phyloP scores from a whole-genome alignment of 2,329 filamentous ascomycete species.

The Alternaria postmessia region DNA sequence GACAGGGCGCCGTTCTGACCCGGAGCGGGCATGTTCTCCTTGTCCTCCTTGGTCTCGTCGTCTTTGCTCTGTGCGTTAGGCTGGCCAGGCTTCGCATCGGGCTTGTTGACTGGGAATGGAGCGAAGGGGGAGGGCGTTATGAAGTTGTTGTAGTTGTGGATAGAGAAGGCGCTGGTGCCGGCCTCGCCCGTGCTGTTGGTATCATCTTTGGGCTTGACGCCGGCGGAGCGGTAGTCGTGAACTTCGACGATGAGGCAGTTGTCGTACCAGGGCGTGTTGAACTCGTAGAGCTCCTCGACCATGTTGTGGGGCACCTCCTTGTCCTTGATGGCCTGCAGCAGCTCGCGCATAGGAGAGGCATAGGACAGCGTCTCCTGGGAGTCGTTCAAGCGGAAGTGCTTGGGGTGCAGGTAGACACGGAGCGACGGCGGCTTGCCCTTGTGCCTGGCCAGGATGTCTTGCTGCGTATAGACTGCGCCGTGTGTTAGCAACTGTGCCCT shows the following conservation, averaged over 20 bases:
- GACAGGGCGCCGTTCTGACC: constrained; percentile 53
- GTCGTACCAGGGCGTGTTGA: constrained; percentile 85
- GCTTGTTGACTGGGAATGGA: constrained; percentile 65
- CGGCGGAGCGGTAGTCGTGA: constrained; percentile 81
- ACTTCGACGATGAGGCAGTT: constrained; percentile 90
- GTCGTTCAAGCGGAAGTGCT: constrained; percentile 82
- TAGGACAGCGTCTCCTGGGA: constrained; percentile 94
- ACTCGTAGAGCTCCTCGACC: constrained; percentile 76
- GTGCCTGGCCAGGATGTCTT: constrained; percentile 85
- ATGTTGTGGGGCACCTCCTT: constrained; percentile 90
- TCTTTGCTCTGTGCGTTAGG: constrained; percentile 34
- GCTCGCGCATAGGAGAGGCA: constrained; percentile 85
- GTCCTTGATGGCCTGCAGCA: constrained; percentile 77
- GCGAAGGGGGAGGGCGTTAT: constrained; percentile 88
- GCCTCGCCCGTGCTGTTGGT: constrained; percentile 60
- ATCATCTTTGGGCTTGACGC: constrained; percentile 64
- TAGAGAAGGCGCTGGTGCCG: constrained; percentile 76
- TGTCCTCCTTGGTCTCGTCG: constrained; percentile 52
- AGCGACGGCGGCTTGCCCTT: constrained; percentile 78
- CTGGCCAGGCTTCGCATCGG: constrained; percentile 34
- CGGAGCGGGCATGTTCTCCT: constrained; percentile 66
- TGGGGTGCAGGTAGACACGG: constrained; percentile 83
- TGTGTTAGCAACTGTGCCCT: constrained; percentile 16
- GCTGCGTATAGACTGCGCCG: constrained; percentile 71
- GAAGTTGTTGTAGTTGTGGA: constrained; percentile 91